phyloP scores from a whole-genome alignment of 441 rosid genomes.

The Theobroma grandiflorum region DNA sequence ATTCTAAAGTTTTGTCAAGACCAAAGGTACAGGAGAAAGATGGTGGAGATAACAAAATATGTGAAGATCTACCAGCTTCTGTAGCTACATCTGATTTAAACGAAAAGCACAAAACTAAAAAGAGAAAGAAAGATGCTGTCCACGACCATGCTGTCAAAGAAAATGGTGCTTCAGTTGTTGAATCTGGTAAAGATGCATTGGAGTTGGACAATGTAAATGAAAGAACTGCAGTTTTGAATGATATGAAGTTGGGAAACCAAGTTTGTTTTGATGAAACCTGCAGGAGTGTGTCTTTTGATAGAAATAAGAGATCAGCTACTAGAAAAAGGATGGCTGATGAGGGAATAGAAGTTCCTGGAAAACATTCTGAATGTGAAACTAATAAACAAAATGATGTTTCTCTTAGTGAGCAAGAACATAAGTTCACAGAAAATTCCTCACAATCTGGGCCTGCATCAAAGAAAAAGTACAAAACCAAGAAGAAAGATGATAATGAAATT shows the following conservation, averaged over 20 bases:
- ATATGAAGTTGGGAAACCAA: conserved; percentile 20
- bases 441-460: conserved; percentile 31
- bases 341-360: conserved; percentile 30
- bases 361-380: conserved; percentile 23
- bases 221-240: conserved; percentile 18
- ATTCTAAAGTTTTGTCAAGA: background rate
- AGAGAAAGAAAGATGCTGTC: conserved; percentile 16
- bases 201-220: conserved; percentile 10
- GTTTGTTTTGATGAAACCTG: conserved; percentile 17
- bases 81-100: conserved; percentile 20
- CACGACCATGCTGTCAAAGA: conserved; percentile 31
- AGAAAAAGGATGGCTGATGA: conserved; percentile 20
- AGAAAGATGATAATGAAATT: conserved; percentile 26
- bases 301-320: conserved; percentile 8
- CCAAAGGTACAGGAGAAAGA: background rate
- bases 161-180: conserved; percentile 16
- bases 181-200: conserved; percentile 23
- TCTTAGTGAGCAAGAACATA: conserved; percentile 10
- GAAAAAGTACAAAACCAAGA: conserved; percentile 34
- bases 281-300: conserved; percentile 26
- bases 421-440: conserved; percentile 30
- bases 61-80: conserved; percentile 9
- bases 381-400: conserved; percentile 20
- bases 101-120: conserved; percentile 34
- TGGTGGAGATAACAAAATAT: background rate